phyloP scores from a whole-genome alignment of 352 stramenopile genomes.

The Globisporangium acanthophoron region DNA sequence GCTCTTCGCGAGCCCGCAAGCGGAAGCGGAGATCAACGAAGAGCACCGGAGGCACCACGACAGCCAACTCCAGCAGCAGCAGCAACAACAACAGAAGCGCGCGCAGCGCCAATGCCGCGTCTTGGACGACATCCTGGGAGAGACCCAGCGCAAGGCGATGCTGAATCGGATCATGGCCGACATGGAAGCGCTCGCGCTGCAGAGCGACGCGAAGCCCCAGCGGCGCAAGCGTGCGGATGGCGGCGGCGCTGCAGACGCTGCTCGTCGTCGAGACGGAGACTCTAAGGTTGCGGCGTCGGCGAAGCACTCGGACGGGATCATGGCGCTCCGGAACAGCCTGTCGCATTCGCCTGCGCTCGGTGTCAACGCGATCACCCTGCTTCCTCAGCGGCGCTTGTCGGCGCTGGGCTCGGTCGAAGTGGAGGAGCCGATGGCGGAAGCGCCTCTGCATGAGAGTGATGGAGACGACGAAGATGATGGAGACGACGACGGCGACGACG shows the following conservation, averaged over 20 bases:
- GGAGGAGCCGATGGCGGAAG: background rate
- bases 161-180: conserved; percentile 58
- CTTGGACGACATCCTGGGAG: conserved; percentile 47
- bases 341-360: background rate
- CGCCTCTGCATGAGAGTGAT: conserved; percentile 2
- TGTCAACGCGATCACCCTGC: conserved; percentile 10
- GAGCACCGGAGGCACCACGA: conserved; percentile 2
- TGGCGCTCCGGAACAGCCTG: conserved; percentile 5
- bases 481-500: conserved; percentile 14
- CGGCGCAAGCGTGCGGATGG: background rate
- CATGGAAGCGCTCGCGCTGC: conserved; percentile 46
- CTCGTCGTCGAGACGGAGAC: background rate
- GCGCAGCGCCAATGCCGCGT: conserved; percentile 17
- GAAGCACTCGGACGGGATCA: background rate
- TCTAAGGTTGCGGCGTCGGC: background rate
- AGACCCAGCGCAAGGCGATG: conserved; percentile 57
- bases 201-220: background rate
- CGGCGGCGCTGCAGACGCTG: background rate
- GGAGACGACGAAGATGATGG: conserved; percentile 17
- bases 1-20: conserved; percentile 7
- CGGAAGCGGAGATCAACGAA: conserved; percentile 16
- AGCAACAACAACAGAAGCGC: conserved; percentile 11
- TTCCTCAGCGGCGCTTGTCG: conserved; percentile 34
- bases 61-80: conserved; percentile 1
- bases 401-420: conserved; percentile 18